A percentile compares a stretch with the other conserved stretches of the same genome.
Conservation (phyloP, 2,329 filamentous ascomycete species). For the Whalleya microplaca region DNA sequence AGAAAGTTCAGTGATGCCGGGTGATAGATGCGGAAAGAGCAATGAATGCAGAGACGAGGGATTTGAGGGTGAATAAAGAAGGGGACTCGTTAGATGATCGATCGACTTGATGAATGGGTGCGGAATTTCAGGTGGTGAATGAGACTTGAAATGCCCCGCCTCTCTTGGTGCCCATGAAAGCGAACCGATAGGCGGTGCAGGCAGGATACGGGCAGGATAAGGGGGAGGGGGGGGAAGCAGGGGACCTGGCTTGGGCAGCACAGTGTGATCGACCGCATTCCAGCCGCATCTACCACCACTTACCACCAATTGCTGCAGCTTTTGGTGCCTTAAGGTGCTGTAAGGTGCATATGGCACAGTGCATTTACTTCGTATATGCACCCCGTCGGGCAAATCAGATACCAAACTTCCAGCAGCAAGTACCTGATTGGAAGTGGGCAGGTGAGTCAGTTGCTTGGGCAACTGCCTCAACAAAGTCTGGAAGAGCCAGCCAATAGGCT, state of each 20-base stretch:
- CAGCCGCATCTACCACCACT: not conserved
- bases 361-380: not conserved
- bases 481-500: slow-evolving; percentile 13
- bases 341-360: not conserved
- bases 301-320: no score
- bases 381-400: not conserved
- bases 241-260: slow-evolving; percentile 23
- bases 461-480: slow-evolving; percentile 19
- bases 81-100: slow-evolving; percentile 31
- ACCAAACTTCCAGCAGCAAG: not conserved
- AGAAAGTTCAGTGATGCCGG: slow-evolving; percentile 28
- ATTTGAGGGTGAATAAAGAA: slow-evolving; percentile 31
- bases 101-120: slow-evolving; percentile 32
- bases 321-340: no score
- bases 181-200: slow-evolving; percentile 14
- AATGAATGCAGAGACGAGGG: slow-evolving; percentile 28
- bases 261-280: slow-evolving; percentile 11
- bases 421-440: not conserved
- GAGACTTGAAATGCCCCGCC: slow-evolving; percentile 36
- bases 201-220: no score
- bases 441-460: slow-evolving; percentile 16
- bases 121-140: slow-evolving; percentile 38
- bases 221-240: not conserved
- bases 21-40: slow-evolving; percentile 17
- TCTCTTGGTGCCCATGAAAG: slow-evolving; percentile 20